Percentiles rank a stretch among this genome's conserved stretches.
Evolutionary conservation across 2,329 filamentous ascomycete species (phyloP).

Genomic region (Cordyceps fumosorosea): DNA sequence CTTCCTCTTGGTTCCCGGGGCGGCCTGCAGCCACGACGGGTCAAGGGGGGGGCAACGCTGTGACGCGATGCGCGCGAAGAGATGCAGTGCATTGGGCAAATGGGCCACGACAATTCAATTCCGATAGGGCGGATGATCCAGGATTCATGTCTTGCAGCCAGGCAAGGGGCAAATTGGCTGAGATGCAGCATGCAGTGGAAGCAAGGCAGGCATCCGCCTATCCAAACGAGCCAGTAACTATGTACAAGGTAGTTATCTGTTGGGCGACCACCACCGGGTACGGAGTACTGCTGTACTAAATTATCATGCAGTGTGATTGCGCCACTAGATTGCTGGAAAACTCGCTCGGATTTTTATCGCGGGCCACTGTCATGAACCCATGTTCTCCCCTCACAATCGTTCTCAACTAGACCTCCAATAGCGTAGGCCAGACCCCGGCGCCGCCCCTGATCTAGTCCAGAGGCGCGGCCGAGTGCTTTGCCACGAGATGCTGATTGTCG

Average conservation of each 20-base stretch:
- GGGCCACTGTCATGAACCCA: background rate
- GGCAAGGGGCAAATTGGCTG: background rate
- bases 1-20: background rate
- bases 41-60: background rate
- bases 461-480: background rate
- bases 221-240: too few relatives aligned
- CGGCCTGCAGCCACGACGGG: background rate
- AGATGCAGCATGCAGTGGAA: background rate
- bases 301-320: constrained; percentile 7
- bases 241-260: background rate
- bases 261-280: background rate
- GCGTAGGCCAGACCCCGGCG: background rate
- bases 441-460: constrained; percentile 2
- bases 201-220: background rate
- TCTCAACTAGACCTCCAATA: background rate
- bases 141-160: background rate
- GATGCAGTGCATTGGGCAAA: background rate
- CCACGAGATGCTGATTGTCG: background rate
- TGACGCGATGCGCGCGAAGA: background rate
- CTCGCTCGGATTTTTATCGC: background rate
- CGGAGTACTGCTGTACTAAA: background rate
- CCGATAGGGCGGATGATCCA: background rate
- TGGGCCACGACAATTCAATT: background rate
- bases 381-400: background rate
- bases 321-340: background rate